Percentiles rank a stretch among this genome's conserved stretches.
Conservation (phyloP, 2,329 filamentous ascomycete genomes). For the Ampelomyces quisqualis region DNA sequence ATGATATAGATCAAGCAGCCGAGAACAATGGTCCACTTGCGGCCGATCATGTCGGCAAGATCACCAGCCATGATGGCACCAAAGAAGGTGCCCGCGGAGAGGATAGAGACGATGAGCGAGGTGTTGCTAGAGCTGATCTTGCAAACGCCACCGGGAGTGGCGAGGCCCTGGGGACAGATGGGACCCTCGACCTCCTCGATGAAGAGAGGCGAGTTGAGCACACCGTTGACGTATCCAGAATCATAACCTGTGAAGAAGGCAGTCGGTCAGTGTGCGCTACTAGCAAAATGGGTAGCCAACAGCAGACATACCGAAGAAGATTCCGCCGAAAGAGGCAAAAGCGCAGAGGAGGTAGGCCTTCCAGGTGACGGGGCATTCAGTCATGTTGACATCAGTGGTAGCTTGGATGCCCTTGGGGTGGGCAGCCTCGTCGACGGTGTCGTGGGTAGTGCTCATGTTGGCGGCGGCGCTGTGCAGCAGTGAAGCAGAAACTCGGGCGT, state of each 20-base stretch:
- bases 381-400: slow-evolving; percentile 57
- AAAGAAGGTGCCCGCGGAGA: slow-evolving; percentile 76
- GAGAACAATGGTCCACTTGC: slow-evolving; percentile 63
- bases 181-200: no score
- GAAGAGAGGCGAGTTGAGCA: slow-evolving; percentile 51
- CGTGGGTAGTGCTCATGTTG: no score
- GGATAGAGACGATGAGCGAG: slow-evolving; percentile 70
- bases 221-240: slow-evolving; percentile 73
- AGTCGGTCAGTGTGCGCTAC: no score
- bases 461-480: no score
- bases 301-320: no score
- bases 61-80: slow-evolving; percentile 62
- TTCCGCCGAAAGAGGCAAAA: slow-evolving; percentile 55
- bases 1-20: slow-evolving; percentile 64
- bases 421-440: no score
- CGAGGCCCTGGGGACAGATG: no score
- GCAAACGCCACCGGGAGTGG: no score
- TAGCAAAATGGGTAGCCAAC: no score
- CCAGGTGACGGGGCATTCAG: slow-evolving; percentile 55
- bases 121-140: slow-evolving; percentile 41
- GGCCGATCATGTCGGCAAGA: slow-evolving; percentile 65
- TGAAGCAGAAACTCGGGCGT: no score
- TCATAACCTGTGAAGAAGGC: no score
- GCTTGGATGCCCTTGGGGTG: no score
- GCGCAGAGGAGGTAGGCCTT: slow-evolving; percentile 52